Base-by-base conservation (phyloP, 169 alveolate genomes). In the Neospora caninum region DNA sequence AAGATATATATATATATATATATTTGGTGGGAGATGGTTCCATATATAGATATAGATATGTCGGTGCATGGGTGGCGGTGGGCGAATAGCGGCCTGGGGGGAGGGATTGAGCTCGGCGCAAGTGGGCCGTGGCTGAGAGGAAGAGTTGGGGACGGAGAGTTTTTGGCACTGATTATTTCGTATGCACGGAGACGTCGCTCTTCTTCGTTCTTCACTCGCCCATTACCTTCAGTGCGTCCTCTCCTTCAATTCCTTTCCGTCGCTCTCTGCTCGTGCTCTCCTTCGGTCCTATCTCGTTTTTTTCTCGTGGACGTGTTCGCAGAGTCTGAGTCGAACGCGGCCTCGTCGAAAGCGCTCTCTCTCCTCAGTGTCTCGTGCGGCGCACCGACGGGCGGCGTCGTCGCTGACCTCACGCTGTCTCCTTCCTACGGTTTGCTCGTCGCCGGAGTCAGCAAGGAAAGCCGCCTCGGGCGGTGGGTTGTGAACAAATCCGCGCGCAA, bases 401-500 rank as follows among this genome's bases (percentile, higher is more conserved):
- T 92, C 20, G 54, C 80, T 2, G 84, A 69, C 38, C 58, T 92
- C 7, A 41, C 80, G n/a, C 67, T 92, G 29, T 54, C 94, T 36
- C 64, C 70, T 0, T 54, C 54, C n/a, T n/a, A 82, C 38, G 31
- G 67, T 0, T 58, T 82, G 38, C 73, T 80, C 22, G 94, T 82
- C 41, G 94, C 94, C 58, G 94, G 91, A 45, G 91, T 92, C 41
- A 82, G 94, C 91, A 92, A 78, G 0, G 94, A 92, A 36, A 92
- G 94, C 87, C 84, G 91, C 0, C n/a, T 80, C 4, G 94, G 94
- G 25, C 64, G 94, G 4, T 92, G 84, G 86, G 41, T n/a, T 49
- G 86, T 53, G 42, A 31, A 42, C 53, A 58, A 53, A 20, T 64
- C 53, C 6, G 94, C 87, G 0, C 49, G n/a, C 39, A 92, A 92